A percentile compares a stretch with the other conserved stretches of the same genome.
phyloP scores from a whole-genome alignment of 2,329 filamentous ascomycete species.

The Xylaria digitata region DNA sequence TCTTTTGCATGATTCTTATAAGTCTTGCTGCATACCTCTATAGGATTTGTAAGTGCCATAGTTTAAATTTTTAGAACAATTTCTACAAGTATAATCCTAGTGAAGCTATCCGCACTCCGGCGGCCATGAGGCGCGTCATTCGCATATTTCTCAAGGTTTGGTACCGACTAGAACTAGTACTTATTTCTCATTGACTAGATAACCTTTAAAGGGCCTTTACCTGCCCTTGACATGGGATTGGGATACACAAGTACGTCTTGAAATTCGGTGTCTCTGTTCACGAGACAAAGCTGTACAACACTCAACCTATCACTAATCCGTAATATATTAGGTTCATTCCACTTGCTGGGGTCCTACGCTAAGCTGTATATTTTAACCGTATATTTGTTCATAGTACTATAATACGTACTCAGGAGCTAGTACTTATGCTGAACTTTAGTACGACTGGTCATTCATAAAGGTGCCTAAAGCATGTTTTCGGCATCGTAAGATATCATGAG shows the following conservation, averaged over 20 bases:
- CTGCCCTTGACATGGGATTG: no score
- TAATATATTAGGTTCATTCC: background rate
- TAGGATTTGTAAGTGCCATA: no score
- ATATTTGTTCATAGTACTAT: background rate
- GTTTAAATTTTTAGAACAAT: background rate
- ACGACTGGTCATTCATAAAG: no score
- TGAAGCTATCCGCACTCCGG: background rate
- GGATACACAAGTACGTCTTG: background rate
- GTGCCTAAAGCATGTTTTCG: background rate
- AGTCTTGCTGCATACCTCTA: background rate
- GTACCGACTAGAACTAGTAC: no score
- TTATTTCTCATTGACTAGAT: background rate
- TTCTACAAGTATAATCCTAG: background rate
- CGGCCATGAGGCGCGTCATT: no score
- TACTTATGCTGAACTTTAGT: no score
- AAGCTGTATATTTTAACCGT: background rate
- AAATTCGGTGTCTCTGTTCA: background rate
- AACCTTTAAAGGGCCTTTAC: background rate
- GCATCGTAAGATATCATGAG: no score
- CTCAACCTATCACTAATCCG: background rate
- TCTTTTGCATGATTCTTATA: background rate
- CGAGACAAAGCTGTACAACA: background rate
- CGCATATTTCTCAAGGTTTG: background rate
- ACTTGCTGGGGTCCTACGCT: background rate
- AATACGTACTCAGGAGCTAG: background rate